Evolutionary conservation across 31 red algal genomes (phyloP).

Genomic region (Odonthalia washingtoniensis): DNA sequence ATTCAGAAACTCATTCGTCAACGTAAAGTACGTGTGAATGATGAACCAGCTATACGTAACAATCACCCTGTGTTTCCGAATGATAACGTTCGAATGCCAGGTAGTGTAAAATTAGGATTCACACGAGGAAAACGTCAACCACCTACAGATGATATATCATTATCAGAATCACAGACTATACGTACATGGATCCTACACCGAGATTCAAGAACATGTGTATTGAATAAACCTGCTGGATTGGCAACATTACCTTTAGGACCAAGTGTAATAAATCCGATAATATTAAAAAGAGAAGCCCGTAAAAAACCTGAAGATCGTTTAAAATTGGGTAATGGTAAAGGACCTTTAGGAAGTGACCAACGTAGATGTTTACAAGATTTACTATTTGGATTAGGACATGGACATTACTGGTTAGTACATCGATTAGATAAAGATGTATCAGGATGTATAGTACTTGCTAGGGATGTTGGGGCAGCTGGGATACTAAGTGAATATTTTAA

Average conservation of each 20-base stretch:
- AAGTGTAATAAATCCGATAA: background rate
- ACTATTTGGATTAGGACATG: constrained; percentile 47
- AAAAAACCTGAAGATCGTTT: background rate
- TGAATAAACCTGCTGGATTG: constrained; percentile 69
- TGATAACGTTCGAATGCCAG: constrained; percentile 58
- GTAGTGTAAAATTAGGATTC: constrained; percentile 62
- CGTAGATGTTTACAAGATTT: constrained; percentile 44
- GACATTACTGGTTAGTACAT: constrained; percentile 70
- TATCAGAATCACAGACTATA: constrained; percentile 44
- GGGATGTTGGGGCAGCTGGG: constrained; percentile 65
- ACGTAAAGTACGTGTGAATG: constrained; percentile 42
- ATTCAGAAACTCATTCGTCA: constrained; percentile 71
- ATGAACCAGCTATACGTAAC: constrained; percentile 30
- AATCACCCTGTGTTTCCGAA: constrained; percentile 30
- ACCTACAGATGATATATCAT: constrained; percentile 54
- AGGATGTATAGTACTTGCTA: constrained; percentile 63
- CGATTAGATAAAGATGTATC: constrained; percentile 65
- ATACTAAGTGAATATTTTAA: constrained; percentile 53
- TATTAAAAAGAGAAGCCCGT: background rate
- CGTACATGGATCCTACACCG: constrained; percentile 51
- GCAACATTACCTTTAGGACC: constrained; percentile 6
- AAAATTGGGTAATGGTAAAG: background rate
- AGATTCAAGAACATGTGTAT: constrained; percentile 52
- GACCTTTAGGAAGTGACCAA: constrained; percentile 6
- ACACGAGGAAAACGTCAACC: constrained; percentile 61